A percentile compares a stretch with the other conserved stretches of the same genome.
Evolutionary conservation across 192 early-diverging fungal species (phyloP).

Genomic region (Linnemannia schmuckeri): DNA sequence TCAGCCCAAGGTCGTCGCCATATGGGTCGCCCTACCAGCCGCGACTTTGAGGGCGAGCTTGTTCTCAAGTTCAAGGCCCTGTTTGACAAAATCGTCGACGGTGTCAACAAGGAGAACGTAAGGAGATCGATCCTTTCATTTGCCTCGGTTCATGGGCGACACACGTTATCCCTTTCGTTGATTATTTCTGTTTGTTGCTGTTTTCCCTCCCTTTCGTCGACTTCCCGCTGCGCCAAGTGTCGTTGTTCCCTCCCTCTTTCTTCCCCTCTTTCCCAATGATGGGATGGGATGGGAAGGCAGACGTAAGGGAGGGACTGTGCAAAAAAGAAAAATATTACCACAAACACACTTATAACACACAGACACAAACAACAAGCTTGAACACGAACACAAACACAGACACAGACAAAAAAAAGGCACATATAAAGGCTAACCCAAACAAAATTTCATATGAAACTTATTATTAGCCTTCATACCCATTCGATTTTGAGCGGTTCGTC

Average conservation of each 20-base stretch:
- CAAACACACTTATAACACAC: not conserved
- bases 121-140: not conserved
- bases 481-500: slow-evolving; percentile 25
- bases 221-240: slow-evolving; percentile 6
- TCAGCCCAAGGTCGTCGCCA: not conserved
- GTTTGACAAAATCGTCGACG: slow-evolving; percentile 10
- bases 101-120: slow-evolving; percentile 30
- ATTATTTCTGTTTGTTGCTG: not conserved
- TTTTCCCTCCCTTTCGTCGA: not conserved
- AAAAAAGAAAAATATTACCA: not conserved
- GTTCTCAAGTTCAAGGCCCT: slow-evolving; percentile 16
- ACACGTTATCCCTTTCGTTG: not conserved
- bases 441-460: too few relatives aligned
- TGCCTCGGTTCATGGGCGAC: not conserved
- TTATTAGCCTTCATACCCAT: slow-evolving; percentile 7
- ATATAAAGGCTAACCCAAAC: not conserved
- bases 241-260: not conserved
- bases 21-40: slow-evolving; percentile 13
- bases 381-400: not conserved
- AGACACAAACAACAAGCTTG: not conserved
- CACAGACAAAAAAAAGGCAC: not conserved
- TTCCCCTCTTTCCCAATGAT: too few relatives aligned
- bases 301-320: not conserved
- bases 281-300: too few relatives aligned
- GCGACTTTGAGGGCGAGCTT: slow-evolving; percentile 18